phyloP scores from a whole-genome alignment of 352 stramenopile species.

The Globisporangium heterothallicum region DNA sequence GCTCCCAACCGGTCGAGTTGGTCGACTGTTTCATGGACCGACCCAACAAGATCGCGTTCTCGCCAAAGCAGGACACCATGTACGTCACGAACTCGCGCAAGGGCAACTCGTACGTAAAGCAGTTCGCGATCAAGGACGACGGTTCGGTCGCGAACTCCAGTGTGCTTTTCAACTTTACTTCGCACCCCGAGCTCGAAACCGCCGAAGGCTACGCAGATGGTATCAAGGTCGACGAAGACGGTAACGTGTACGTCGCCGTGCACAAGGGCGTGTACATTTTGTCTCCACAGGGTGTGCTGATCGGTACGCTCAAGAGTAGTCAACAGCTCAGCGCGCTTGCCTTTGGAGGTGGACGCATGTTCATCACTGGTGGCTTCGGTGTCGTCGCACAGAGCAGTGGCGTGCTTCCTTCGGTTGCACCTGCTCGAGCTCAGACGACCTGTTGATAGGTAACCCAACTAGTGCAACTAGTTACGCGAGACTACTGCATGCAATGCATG shows the following conservation, averaged over 20 bases:
- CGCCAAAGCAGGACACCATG: conserved; percentile 59
- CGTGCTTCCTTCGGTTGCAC: conserved; percentile 20
- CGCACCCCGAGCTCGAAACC: conserved; percentile 57
- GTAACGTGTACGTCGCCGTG: conserved; percentile 70
- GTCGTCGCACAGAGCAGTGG: conserved; percentile 59
- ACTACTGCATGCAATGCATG: no score
- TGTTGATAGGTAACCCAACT: conserved; percentile 17
- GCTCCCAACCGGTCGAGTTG: conserved; percentile 36
- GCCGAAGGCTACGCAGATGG: conserved; percentile 54
- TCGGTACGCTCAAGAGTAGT: conserved; percentile 50
- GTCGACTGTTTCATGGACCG: conserved; percentile 73
- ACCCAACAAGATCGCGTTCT: conserved; percentile 83
- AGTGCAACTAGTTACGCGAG: no score
- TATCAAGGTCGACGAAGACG: conserved; percentile 69
- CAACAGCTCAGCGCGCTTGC: conserved; percentile 51
- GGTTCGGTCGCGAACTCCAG: conserved; percentile 46
- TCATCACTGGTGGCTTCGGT: conserved; percentile 62
- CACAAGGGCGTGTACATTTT: conserved; percentile 78
- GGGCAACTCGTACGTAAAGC: conserved; percentile 75
- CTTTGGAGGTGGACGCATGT: conserved; percentile 68
- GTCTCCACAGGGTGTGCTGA: conserved; percentile 39
- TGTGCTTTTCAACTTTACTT: conserved; percentile 76
- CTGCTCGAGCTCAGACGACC: conserved; percentile 37
- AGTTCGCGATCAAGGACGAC: conserved; percentile 48
- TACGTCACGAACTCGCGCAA: conserved; percentile 80